phyloP scores from a whole-genome alignment of 768 basidiomycete species.

The Lactarius sanguifluus region DNA sequence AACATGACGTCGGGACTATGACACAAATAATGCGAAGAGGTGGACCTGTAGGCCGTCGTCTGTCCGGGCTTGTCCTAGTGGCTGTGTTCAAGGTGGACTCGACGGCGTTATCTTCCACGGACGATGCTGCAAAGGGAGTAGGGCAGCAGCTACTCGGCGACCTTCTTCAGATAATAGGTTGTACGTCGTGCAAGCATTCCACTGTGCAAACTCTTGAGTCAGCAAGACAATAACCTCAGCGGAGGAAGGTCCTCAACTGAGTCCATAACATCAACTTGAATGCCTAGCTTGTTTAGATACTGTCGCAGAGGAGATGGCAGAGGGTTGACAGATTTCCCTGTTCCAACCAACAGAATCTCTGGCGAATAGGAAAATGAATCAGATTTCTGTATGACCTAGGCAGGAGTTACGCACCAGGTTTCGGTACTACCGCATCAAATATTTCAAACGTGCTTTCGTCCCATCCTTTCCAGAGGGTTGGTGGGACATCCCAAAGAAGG shows the following conservation, averaged over 20 bases:
- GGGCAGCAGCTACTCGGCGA: conserved; percentile 84
- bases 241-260: conserved; percentile 47
- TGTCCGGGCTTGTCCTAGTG: background rate
- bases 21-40: background rate
- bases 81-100: background rate
- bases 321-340: conserved; percentile 68
- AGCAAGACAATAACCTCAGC: background rate
- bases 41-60: background rate
- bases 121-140: conserved; percentile 64
- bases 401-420: conserved; percentile 65
- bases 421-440: conserved; percentile 79
- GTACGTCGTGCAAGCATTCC: conserved; percentile 94
- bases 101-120: conserved; percentile 45
- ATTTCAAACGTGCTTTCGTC: conserved; percentile 68
- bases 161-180: conserved; percentile 94
- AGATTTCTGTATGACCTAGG: background rate
- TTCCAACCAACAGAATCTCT: conserved; percentile 93
- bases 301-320: conserved; percentile 66
- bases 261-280: conserved; percentile 88
- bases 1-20: background rate
- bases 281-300: conserved; percentile 72
- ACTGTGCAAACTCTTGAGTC: conserved; percentile 40
- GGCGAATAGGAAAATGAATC: background rate
- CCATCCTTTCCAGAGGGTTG: conserved; percentile 68
- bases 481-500: conserved; percentile 86